Conservation (phyloP, 257 asterid species). For the Jaltomata sinuosa region DNA sequence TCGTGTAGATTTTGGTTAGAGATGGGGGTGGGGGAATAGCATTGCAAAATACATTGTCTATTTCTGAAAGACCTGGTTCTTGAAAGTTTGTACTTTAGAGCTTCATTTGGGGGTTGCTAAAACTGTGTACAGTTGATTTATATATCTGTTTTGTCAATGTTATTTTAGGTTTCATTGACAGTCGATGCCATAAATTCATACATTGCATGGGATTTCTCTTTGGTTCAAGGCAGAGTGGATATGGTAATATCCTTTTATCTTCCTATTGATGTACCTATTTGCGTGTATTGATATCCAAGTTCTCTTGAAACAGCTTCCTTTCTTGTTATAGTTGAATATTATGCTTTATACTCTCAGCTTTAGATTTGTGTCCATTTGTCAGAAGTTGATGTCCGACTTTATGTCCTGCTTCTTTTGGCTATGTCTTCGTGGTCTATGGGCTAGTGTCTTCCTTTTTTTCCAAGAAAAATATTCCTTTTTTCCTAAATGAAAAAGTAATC, state of each 20-base stretch:
- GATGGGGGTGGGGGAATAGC: not conserved
- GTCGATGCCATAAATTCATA: slow-evolving; percentile 83
- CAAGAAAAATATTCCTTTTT: not conserved
- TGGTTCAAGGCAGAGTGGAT: slow-evolving; percentile 85
- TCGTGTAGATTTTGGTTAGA: not conserved
- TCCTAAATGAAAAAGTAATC: not conserved
- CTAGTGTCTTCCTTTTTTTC: not conserved
- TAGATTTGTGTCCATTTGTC: not conserved
- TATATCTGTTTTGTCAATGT: not conserved
- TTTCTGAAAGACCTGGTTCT: not conserved
- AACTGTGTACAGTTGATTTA: not conserved
- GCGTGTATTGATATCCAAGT: not conserved
- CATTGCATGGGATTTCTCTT: slow-evolving; percentile 97
- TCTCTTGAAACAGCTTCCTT: not conserved
- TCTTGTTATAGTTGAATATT: not conserved
- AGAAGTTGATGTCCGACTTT: not conserved
- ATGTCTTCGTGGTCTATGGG: not conserved
- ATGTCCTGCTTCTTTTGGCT: not conserved
- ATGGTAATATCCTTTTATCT: slow-evolving; percentile 45
- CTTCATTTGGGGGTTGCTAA: not conserved
- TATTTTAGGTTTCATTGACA: slow-evolving; percentile 52
- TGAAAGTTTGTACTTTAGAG: not conserved
- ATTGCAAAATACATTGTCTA: not conserved
- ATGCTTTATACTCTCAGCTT: not conserved
- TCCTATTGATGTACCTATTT: not conserved